phyloP scores from a whole-genome alignment of 805 yeast genomes.

The Yamadazyma scolyti region DNA sequence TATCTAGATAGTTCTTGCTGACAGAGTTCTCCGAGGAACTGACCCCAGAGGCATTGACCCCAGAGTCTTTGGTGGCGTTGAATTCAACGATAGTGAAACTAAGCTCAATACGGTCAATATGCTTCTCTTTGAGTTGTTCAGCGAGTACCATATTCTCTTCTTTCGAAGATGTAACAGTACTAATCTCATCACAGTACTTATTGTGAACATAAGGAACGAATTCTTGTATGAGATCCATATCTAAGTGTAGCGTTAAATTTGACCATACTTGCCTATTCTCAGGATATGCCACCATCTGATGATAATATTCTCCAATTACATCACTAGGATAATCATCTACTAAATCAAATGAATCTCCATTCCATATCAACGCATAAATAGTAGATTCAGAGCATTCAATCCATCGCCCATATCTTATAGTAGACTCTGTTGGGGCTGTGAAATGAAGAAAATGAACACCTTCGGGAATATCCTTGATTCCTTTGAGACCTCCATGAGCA shows the following conservation, averaged over 20 bases:
- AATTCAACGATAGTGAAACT: constrained; percentile 41
- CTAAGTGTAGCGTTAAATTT: constrained; percentile 14
- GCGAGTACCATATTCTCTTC: constrained; percentile 44
- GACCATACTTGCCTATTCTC: constrained; percentile 14
- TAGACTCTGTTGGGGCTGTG: constrained; percentile 22
- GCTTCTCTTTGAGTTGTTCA: constrained; percentile 22
- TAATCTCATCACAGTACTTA: constrained; percentile 20
- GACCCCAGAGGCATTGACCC: no score
- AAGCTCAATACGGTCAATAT: constrained; percentile 24
- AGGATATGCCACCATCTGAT: constrained; percentile 38
- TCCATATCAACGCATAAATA: constrained; percentile 35
- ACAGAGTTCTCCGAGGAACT: no score
- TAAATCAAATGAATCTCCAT: constrained; percentile 13
- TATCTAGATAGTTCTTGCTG: constrained; percentile 55
- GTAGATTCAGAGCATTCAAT: constrained; percentile 29
- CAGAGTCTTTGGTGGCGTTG: no score
- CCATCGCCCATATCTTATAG: constrained; percentile 40
- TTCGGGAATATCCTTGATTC: constrained; percentile 47
- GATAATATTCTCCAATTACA: constrained; percentile 23
- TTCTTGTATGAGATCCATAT: constrained; percentile 21
- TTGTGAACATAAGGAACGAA: constrained; percentile 6
- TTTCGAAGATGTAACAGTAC: constrained; percentile 47
- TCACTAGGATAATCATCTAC: constrained; percentile 19
- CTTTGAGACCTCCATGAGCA: constrained; percentile 36
- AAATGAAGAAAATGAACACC: constrained; percentile 59